Conservation (phyloP, 75 land plant genomes). For the Cunninghamia lanceolata region DNA sequence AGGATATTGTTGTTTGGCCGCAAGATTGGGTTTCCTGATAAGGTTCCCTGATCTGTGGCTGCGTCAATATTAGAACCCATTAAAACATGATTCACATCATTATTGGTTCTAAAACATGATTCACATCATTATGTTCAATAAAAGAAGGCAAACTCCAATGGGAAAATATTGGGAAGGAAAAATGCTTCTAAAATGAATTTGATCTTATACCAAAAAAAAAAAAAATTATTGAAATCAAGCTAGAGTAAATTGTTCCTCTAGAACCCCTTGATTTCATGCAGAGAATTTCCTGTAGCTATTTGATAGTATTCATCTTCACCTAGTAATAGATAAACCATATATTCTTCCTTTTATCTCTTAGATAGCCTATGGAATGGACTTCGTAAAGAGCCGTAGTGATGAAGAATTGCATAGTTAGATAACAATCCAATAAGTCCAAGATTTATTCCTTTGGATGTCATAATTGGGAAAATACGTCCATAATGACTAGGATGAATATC, state of each 20-base stretch:
- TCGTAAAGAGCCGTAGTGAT: slow-evolving; percentile 2
- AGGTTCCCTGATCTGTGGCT: too few relatives aligned
- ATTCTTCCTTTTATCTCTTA: slow-evolving; percentile 11
- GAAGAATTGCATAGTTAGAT: not conserved
- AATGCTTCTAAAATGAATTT: not conserved
- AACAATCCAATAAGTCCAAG: slow-evolving; percentile 11
- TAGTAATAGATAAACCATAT: not conserved
- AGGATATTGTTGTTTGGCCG: too few relatives aligned
- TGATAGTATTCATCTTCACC: not conserved
- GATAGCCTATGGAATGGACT: slow-evolving; percentile 12
- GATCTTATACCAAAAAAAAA: not conserved
- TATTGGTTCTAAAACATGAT: too few relatives aligned
- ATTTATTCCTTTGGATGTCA: slow-evolving; percentile 13
- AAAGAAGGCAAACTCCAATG: not conserved
- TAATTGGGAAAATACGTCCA: slow-evolving; percentile 16
- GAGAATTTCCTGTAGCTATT: not conserved
- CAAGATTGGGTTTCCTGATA: too few relatives aligned
- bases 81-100: slow-evolving; percentile 15
- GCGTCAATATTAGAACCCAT: slow-evolving; percentile 29
- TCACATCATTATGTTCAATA: slow-evolving; percentile 19
- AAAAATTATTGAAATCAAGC: not conserved
- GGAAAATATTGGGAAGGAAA: not conserved
- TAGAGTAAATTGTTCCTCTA: not conserved
- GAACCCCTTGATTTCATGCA: not conserved
- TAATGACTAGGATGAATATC: slow-evolving; percentile 27